A percentile compares a stretch with the other conserved stretches of the same genome.
phyloP scores from a whole-genome alignment of 192 early-diverging fungal species.

The Coemansia sp. region DNA sequence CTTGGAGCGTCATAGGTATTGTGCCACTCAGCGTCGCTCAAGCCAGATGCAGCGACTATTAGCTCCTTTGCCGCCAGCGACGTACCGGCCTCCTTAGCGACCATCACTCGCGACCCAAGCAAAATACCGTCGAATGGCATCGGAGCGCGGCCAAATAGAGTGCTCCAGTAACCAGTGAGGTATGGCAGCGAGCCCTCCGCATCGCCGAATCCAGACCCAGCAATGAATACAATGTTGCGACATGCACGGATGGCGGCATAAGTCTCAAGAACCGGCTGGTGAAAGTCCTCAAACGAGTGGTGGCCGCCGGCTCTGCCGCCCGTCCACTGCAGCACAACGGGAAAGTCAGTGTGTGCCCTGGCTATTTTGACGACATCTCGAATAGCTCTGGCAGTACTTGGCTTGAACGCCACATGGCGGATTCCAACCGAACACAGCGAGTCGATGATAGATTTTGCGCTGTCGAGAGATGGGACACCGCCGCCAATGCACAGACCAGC shows the following conservation, averaged over 20 bases:
- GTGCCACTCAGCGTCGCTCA: slow-evolving; percentile 81
- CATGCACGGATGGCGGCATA: slow-evolving; percentile 72
- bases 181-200: slow-evolving; percentile 85
- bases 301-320: slow-evolving; percentile 96
- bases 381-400: slow-evolving; percentile 77
- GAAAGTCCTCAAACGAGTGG: slow-evolving; percentile 97
- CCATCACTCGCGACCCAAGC: slow-evolving; percentile 96
- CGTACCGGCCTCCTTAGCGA: slow-evolving; percentile 83
- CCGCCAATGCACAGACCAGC: slow-evolving; percentile 91
- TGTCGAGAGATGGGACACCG: slow-evolving; percentile 86
- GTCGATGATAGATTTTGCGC: slow-evolving; percentile 79
- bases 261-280: slow-evolving; percentile 80
- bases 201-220: slow-evolving; percentile 91
- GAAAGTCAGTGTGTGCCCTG: slow-evolving; percentile 77
- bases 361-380: slow-evolving; percentile 85
- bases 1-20: slow-evolving; percentile 82
- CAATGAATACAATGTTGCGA: slow-evolving; percentile 82
- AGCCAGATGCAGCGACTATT: slow-evolving; percentile 83
- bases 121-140: slow-evolving; percentile 97
- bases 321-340: slow-evolving; percentile 95
- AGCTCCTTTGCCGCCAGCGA: slow-evolving; percentile 82
- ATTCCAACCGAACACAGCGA: slow-evolving; percentile 79
- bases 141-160: slow-evolving; percentile 75
- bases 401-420: slow-evolving; percentile 83
- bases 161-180: slow-evolving; percentile 91